phyloP scores from a whole-genome alignment of 176 grass and related monocot species.

The Olyra latifolia region DNA sequence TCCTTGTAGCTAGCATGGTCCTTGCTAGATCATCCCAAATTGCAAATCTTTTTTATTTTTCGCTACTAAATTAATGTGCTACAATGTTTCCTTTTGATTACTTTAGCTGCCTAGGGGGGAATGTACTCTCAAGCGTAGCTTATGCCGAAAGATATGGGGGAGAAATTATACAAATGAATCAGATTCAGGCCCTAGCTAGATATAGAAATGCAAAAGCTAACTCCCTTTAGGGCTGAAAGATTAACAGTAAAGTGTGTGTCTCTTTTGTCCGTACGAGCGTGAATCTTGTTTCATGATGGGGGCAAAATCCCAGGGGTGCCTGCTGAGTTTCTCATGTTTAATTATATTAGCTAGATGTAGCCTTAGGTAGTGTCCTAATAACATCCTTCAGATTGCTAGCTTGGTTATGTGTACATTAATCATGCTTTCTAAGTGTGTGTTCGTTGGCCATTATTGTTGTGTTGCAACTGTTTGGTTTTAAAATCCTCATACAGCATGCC shows the following conservation, averaged over 20 bases:
- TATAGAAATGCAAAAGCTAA: conserved; percentile 44
- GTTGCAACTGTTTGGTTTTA: neutral
- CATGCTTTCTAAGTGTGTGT: neutral
- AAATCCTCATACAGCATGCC: neutral
- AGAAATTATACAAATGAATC: conserved; percentile 37
- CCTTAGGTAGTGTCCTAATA: neutral
- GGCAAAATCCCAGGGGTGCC: neutral
- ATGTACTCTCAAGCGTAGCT: conserved; percentile 39
- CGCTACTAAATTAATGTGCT: neutral
- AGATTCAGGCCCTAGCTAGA: conserved; percentile 25
- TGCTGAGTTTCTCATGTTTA: neutral
- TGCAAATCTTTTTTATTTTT: neutral
- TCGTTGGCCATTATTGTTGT: neutral
- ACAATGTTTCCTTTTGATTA: conserved; percentile 15
- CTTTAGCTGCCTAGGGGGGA: neutral
- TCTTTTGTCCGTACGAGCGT: conserved; percentile 33
- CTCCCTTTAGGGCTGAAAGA: conserved; percentile 38
- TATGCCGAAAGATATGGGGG: conserved; percentile 30
- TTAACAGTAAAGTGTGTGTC: neutral
- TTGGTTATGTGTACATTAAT: neutral
- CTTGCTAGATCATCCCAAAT: neutral
- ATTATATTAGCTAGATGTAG: neutral
- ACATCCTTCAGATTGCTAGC: neutral
- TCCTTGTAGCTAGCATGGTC: conserved; percentile 12
- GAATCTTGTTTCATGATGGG: conserved; percentile 12